These are phyloP conservation scores for Brasenia schreberi DNA, from an alignment of 164 flowering plant species.

Conservation along the genomic window DNA sequence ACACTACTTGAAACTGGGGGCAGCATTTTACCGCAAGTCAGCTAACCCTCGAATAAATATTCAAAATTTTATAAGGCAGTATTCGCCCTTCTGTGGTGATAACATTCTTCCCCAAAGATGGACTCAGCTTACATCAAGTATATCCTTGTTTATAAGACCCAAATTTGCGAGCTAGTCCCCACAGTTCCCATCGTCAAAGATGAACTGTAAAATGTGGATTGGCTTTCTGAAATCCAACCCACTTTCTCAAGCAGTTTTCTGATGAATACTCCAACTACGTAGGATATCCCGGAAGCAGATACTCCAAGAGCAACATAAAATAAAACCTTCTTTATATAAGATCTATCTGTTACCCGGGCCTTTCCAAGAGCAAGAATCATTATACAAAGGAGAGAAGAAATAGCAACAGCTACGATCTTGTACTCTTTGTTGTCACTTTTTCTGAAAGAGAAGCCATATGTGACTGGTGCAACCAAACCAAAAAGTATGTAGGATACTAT, in stretches of 20 bases:
- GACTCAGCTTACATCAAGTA: too few relatives aligned
- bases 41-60: too few relatives aligned
- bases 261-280: slow-evolving; percentile 17
- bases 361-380: slow-evolving; percentile 30
- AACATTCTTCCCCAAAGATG: too few relatives aligned
- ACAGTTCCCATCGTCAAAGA: too few relatives aligned
- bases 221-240: slow-evolving; percentile 1
- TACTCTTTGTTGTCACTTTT: slow-evolving; percentile 20
- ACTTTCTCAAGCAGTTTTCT: slow-evolving; percentile 13
- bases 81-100: too few relatives aligned
- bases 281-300: slow-evolving; percentile 23
- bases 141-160: too few relatives aligned
- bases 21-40: too few relatives aligned
- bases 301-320: slow-evolving; percentile 16
- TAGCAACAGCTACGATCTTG: slow-evolving; percentile 32
- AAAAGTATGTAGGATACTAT: slow-evolving; percentile 43
- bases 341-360: slow-evolving; percentile 15
- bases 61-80: too few relatives aligned
- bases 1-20: too few relatives aligned
- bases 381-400: slow-evolving; percentile 32
- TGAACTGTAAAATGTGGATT: too few relatives aligned
- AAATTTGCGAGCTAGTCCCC: too few relatives aligned
- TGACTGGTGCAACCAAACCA: slow-evolving; percentile 37
- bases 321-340: slow-evolving; percentile 18
- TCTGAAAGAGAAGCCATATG: slow-evolving; percentile 37